Base-by-base conservation (phyloP, 192 early-diverging fungal genomes). In the Pilaira anomala region DNA sequence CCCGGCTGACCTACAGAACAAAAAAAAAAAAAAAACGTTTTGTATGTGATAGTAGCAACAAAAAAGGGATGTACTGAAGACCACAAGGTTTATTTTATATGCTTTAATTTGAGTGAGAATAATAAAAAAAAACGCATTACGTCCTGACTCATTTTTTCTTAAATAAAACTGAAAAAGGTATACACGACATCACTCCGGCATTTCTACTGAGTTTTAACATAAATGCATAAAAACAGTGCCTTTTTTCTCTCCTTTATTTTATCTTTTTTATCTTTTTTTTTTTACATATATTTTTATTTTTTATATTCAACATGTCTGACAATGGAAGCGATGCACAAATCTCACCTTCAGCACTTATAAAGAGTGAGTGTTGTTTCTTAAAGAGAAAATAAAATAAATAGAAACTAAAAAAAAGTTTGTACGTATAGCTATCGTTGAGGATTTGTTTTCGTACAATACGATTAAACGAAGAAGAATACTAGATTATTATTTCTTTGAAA, bases 401-500 rank as follows among this genome's bases (percentile, higher is more conserved):
- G 30, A 6, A 39, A 25, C 22, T 26, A 3, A 36, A 13, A 41
- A 36, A 11, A n/a, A 13, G 2, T n/a, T n/a, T n/a, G n/a, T n/a
- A n/a, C n/a, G n/a, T n/a, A 19, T 21, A 75, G 73, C 29, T 44
- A 74, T 82, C 49, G 73, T 78, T 22, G 72, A 75, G 28, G 73
- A 78, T 22, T 51, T 82, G 36, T 75, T 78, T 49, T 77, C 69
- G 19, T 84, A 84, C 33, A 79, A 80, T 26, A 66, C 77, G 21
- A 57, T 73, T 11, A 71, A 71, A 63, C 71, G 81, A 64, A 84
- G 80, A 53, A 67, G 78, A 14, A 71, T 84, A 54, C 68, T 84
- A 0, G 80, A 81, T 21, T 78, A 78, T 29, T 84, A 78, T 45
- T 84, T 84, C 59, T 76, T 69, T 11, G 58, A 68, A 29, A 80